Percentiles rank a stretch among this genome's conserved stretches.
phyloP scores from a whole-genome alignment of 108 stramenopile genomes.

The Asterionellopsis glacialis region DNA sequence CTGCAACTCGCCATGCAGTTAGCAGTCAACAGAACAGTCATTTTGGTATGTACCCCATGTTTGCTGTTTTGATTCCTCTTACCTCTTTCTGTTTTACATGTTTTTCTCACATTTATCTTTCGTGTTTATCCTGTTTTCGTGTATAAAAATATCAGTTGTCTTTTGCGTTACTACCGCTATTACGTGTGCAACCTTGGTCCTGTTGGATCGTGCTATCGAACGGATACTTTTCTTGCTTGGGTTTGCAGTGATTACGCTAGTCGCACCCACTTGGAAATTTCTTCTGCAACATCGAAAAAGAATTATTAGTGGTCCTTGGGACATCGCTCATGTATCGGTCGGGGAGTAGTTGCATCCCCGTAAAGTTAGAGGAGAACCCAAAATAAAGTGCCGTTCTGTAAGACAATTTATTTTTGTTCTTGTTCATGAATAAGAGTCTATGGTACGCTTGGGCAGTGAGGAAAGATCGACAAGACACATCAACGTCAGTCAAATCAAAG shows the following conservation, averaged over 20 bases:
- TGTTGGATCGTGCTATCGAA: slow-evolving; percentile 25
- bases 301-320: slow-evolving; percentile 62
- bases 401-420: no score
- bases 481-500: no score
- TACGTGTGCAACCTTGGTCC: slow-evolving; percentile 11
- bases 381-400: no score
- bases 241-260: slow-evolving; percentile 19
- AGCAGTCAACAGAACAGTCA: slow-evolving; percentile 12
- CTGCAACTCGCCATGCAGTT: slow-evolving; percentile 46
- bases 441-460: no score
- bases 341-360: background rate
- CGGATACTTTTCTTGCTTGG: slow-evolving; percentile 22
- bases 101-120: no score
- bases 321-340: slow-evolving; percentile 33
- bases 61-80: no score
- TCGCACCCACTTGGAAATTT: slow-evolving; percentile 47
- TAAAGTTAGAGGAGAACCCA: no score
- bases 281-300: slow-evolving; percentile 40
- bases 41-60: slow-evolving; percentile 6
- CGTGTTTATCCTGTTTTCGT: background rate
- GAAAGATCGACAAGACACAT: no score
- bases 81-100: no score
- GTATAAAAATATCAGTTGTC: slow-evolving; percentile 18
- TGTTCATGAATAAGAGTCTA: no score
- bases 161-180: slow-evolving; percentile 20